Evolutionary conservation across 192 early-diverging fungal genomes (phyloP).

Genomic region (Borealophlyctis nickersoniae): DNA sequence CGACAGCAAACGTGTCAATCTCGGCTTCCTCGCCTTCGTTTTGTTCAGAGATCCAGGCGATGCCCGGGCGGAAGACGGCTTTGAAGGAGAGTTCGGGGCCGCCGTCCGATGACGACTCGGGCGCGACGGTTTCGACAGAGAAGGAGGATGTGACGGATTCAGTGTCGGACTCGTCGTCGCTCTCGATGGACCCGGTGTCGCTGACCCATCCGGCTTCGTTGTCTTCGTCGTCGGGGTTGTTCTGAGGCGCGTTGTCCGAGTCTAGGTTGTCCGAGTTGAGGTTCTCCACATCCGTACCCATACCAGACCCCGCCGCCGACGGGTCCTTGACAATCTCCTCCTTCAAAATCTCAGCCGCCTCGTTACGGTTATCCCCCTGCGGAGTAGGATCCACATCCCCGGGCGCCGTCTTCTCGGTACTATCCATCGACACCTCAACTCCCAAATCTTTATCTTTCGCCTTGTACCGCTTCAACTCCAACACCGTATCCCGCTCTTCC

Average conservation of each 20-base stretch:
- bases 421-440: neutral
- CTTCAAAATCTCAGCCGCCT: slow-evolving; percentile 3
- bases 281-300: too few species aligned
- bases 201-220: too few species aligned
- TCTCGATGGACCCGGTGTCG: neutral
- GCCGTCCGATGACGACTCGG: neutral
- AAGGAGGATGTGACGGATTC: neutral
- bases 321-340: slow-evolving; percentile 15
- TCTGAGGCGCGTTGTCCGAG: neutral
- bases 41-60: slow-evolving; percentile 4
- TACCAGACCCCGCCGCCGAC: slow-evolving; percentile 3
- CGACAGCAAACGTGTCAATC: too few species aligned
- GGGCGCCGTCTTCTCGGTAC: neutral
- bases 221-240: neutral
- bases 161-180: slow-evolving; percentile 2
- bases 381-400: neutral
- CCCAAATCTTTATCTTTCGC: neutral
- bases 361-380: neutral
- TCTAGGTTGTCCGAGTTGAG: slow-evolving; percentile 1
- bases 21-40: slow-evolving; percentile 22
- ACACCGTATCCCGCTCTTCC: slow-evolving; percentile 7
- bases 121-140: too few species aligned
- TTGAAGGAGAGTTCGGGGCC: slow-evolving; percentile 14
- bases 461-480: slow-evolving; percentile 7
- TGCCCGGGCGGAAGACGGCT: slow-evolving; percentile 19